These are phyloP conservation scores for Xanthoconium separans DNA, from an alignment of 1,284 basidiomycete species.

Conservation along the genomic window DNA sequence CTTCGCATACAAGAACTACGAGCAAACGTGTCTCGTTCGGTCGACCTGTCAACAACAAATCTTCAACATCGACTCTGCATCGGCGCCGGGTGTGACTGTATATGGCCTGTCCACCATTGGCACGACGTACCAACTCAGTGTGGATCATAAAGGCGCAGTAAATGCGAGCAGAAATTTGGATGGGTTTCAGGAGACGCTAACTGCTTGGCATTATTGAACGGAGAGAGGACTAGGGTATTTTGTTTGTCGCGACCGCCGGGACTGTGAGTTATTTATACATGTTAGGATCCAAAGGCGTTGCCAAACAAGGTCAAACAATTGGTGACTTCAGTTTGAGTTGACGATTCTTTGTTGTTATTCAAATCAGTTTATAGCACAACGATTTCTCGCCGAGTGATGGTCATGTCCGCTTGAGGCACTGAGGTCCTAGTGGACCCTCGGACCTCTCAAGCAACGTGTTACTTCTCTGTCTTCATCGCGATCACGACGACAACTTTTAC, in stretches of 20 bases:
- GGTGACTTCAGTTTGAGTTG: conserved; percentile 2
- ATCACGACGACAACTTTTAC: background rate
- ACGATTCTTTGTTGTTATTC: background rate
- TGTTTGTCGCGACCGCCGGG: too few relatives aligned
- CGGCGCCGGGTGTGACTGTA: conserved; percentile 43
- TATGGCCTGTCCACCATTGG: conserved; percentile 67
- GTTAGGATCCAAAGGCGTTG: conserved; percentile 22
- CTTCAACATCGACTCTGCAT: conserved; percentile 54
- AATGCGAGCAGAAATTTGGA: conserved; percentile 50
- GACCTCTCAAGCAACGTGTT: conserved; percentile 42
- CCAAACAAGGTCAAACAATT: conserved; percentile 23
- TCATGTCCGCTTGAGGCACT: conserved; percentile 71
- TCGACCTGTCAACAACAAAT: conserved; percentile 61
- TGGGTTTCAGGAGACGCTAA: conserved; percentile 62
- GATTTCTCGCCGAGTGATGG: conserved; percentile 14
- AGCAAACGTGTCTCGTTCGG: conserved; percentile 45
- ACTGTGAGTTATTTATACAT: conserved; percentile 16
- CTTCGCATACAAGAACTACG: conserved; percentile 44
- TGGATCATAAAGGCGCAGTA: conserved; percentile 51
- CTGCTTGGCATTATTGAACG: conserved; percentile 44
- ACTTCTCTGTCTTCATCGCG: conserved; percentile 18
- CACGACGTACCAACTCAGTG: conserved; percentile 56
- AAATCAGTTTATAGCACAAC: conserved; percentile 9
- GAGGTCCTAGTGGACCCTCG: conserved; percentile 66
- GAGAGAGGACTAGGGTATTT: too few relatives aligned